These are phyloP conservation scores for Citrus trifoliata DNA, from an alignment of 345 rosid species.

Conservation along the genomic window DNA sequence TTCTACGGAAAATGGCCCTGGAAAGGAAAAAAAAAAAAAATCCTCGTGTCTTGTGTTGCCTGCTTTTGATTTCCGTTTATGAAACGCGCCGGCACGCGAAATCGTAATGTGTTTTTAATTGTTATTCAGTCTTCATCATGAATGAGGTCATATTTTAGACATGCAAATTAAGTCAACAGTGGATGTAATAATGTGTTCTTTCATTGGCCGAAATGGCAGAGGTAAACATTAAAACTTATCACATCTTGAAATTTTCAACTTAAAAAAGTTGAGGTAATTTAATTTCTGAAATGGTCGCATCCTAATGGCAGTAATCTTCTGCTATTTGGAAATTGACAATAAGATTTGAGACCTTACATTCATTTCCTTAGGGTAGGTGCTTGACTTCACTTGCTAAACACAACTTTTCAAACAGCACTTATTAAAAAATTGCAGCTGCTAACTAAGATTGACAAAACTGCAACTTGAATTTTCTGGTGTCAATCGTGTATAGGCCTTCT, in stretches of 20 bases:
- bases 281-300: background rate
- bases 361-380: too few species aligned
- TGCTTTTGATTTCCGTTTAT: background rate
- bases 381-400: background rate
- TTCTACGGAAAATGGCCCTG: background rate
- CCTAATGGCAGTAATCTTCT: background rate
- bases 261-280: background rate
- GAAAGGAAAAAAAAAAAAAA: background rate
- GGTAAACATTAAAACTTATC: background rate
- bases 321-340: background rate
- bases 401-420: too few species aligned
- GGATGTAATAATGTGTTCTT: too few species aligned
- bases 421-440: too few species aligned
- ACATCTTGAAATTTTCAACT: background rate
- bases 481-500: conserved; percentile 41
- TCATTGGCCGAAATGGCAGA: background rate
- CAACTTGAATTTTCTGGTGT: background rate
- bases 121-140: background rate
- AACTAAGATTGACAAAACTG: too few species aligned
- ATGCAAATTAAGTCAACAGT: background rate
- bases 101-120: background rate
- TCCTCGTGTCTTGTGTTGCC: background rate
- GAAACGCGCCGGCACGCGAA: background rate
- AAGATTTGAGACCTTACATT: background rate
- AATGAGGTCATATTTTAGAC: background rate